phyloP scores from a whole-genome alignment of 192 early-diverging fungal genomes.

The Entomortierella beljakovae region DNA sequence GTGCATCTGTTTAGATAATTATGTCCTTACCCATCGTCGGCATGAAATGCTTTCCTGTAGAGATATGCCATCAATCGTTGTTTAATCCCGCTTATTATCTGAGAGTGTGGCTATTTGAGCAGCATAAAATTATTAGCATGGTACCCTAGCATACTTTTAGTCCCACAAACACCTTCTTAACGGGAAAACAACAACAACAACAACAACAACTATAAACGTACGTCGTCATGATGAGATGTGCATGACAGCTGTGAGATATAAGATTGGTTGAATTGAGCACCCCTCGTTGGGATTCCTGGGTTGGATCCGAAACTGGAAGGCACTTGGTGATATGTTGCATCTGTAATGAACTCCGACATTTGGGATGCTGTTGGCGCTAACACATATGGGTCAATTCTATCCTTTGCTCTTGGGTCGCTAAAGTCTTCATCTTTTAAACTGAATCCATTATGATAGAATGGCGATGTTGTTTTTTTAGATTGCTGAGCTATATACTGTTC shows the following conservation, averaged over 20 bases:
- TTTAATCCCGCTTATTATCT: slow-evolving; percentile 71
- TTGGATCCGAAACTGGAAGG: slow-evolving; percentile 22
- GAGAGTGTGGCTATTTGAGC: slow-evolving; percentile 24
- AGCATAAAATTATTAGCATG: too few relatives aligned
- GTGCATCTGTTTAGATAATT: not conserved
- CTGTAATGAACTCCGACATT: slow-evolving; percentile 14
- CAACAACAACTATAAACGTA: slow-evolving; percentile 1
- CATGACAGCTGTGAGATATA: slow-evolving; percentile 22
- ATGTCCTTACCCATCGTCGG: slow-evolving; percentile 53
- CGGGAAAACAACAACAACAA: too few relatives aligned
- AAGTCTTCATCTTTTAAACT: slow-evolving; percentile 43
- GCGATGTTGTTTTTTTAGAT: slow-evolving; percentile 6
- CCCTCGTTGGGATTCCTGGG: slow-evolving; percentile 4
- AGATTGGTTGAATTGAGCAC: not conserved
- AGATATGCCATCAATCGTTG: slow-evolving; percentile 76
- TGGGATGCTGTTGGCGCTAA: slow-evolving; percentile 14
- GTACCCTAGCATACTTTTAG: too few relatives aligned
- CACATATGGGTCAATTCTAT: slow-evolving; percentile 12
- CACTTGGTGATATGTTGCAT: slow-evolving; percentile 39
- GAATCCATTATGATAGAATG: slow-evolving; percentile 29
- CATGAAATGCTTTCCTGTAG: slow-evolving; percentile 64
- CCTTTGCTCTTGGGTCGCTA: slow-evolving; percentile 12
- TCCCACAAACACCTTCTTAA: too few relatives aligned
- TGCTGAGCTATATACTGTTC: slow-evolving; percentile 46
- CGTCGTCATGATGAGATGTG: slow-evolving; percentile 30